These are phyloP conservation scores for Fraxinus latifolia DNA, from an alignment of 305 asterid species.

Conservation along the genomic window DNA sequence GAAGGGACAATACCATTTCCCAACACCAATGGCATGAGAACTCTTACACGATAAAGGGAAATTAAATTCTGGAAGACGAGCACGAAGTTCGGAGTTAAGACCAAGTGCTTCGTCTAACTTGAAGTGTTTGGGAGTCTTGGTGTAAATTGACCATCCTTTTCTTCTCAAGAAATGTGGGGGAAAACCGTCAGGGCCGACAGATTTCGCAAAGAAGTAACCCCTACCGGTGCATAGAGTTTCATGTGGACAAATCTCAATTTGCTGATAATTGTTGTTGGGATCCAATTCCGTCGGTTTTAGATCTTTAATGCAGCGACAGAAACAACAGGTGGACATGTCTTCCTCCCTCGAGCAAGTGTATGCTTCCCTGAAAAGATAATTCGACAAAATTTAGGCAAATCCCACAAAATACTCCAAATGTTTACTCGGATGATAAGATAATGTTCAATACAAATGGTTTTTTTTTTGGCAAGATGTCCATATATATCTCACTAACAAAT, in stretches of 20 bases:
- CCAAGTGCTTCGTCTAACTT: constrained; percentile 34
- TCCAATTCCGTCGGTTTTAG: constrained; percentile 41
- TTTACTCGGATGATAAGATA: background rate
- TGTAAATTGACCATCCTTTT: constrained; percentile 11
- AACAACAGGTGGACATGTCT: constrained; percentile 31
- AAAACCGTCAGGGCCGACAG: constrained; percentile 36
- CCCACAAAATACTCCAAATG: background rate
- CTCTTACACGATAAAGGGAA: constrained; percentile 16
- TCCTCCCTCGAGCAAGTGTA: constrained; percentile 41
- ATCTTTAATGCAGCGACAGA: constrained; percentile 15
- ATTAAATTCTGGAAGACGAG: constrained; percentile 28
- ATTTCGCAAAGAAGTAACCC: constrained; percentile 26
- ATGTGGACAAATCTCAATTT: constrained; percentile 26
- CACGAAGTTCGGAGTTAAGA: constrained; percentile 29
- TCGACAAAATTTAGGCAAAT: background rate
- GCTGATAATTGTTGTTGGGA: constrained; percentile 42
- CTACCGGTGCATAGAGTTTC: constrained; percentile 7
- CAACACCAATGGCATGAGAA: constrained; percentile 25
- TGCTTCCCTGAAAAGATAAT: constrained; percentile 30
- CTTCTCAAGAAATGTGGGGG: constrained; percentile 21
- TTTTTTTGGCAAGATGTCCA: background rate
- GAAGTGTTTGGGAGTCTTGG: constrained; percentile 26
- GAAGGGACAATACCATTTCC: constrained; percentile 52
- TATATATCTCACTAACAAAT: background rate
- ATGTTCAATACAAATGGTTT: background rate